Base-by-base conservation (phyloP, 495 filamentous ascomycete genomes). In the Haplographium delicatum region DNA sequence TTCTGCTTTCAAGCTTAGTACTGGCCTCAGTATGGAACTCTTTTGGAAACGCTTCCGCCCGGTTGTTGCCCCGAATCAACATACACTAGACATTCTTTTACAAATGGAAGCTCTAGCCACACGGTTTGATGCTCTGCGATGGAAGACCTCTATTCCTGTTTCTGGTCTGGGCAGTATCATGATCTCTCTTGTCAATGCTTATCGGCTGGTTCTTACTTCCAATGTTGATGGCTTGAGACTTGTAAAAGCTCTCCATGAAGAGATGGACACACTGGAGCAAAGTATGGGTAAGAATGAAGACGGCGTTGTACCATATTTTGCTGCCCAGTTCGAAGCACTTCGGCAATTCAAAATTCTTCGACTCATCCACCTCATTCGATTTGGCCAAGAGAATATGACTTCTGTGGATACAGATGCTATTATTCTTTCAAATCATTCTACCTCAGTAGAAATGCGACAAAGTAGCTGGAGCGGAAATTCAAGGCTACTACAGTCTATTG, bases 11-110 rank as follows among this genome's bases (percentile, higher is more conserved):
- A 79, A 82, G 37, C 68, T 93, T 5, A 78, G 71, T 0, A 91
- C 81, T 2, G 91, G 91, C 1, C 73, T 89, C 15, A 83, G 80
- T 53, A 95, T 97, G 88, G 88, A 95, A 61, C 67, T 65, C 22
- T 72, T 97, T 1, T 98, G 93, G 93, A 74, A 75, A 30, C 54
- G 66, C 0, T 80, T 91, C 56, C 76, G 81, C 56, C 89, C 90
- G 10, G 60, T 67, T 27, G 68, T 72, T 1, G 67, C 76, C 6
- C 19, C 50, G 1, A 57, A 62, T 2, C 60, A 63, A 30, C 50
- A 62, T 10, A 50, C 57, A 10, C 68, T 72, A 5, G 80, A 86
- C 4, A 77, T 75, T 20, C 65, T 79, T 25, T 52, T 78, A 9
- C 68, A 78, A 13, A 64, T 95, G 59, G 84, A 91, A 62, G 62